Conservation (phyloP, 2,329 filamentous ascomycete genomes). For the Nemania diffusa region DNA sequence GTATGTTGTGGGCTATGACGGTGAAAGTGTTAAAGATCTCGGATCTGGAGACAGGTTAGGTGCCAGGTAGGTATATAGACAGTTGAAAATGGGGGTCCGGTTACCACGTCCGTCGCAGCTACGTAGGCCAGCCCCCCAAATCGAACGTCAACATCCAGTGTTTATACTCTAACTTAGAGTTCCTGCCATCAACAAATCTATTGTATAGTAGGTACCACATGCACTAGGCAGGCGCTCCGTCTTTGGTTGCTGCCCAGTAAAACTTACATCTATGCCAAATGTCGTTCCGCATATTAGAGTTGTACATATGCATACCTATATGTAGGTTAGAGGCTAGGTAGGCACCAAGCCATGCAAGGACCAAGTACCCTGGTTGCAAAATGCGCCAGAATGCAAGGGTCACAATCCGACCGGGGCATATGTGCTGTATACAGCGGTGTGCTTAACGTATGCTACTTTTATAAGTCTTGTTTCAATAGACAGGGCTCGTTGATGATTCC, state of each 20-base stretch:
- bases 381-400: conserved; percentile 12
- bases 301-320: too few species aligned
- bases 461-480: neutral
- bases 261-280: neutral
- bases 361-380: conserved; percentile 1
- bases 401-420: neutral
- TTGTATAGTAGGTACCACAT: neutral
- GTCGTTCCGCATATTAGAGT: neutral
- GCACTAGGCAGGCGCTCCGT: too few species aligned
- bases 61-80: too few species aligned
- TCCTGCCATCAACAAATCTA: neutral
- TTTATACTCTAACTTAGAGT: neutral
- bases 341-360: neutral
- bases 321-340: too few species aligned
- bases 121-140: too few species aligned
- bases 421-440: conserved; percentile 22
- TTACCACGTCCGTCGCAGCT: too few species aligned
- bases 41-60: too few species aligned
- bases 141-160: too few species aligned
- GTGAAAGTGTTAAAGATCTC: too few species aligned
- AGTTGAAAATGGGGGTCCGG: too few species aligned
- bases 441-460: conserved; percentile 4
- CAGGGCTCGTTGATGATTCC: neutral
- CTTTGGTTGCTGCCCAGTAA: neutral
- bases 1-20: too few species aligned